Base-by-base conservation (phyloP, 2,329 filamentous ascomycete genomes). In the Moelleriella libera region DNA sequence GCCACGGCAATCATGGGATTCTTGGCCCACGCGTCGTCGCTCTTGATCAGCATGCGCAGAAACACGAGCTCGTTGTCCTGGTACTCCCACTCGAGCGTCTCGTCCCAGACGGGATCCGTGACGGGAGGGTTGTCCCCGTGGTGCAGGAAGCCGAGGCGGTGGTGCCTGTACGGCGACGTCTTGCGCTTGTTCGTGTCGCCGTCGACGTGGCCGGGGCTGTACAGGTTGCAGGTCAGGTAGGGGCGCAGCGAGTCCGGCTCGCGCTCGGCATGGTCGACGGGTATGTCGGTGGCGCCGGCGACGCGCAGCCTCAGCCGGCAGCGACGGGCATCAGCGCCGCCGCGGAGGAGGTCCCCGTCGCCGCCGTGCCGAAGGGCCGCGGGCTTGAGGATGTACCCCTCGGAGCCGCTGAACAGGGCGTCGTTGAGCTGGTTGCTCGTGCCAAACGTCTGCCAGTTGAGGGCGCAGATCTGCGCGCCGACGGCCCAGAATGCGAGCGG, bases 391-490 rank as follows among this genome's bases (percentile, higher is more conserved):
- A 84, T 73, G 55, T 76, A 84, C 6, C 81, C 81, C 30, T 78
- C 76, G 0, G 79, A 78, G 10, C 78, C 79, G 44, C 68, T 71
- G 60, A 85, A 84, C 0, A 85, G 66, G 0, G 80, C 81, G 55
- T 83, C 79, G 57, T 84, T 84, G 53, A 84, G 67, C 60, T 84
- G 81, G 65, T 81, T 80, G 55, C 72, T 72, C 6, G 74, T 72
- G 34, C 78, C 78, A 52, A 83, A 85, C 0, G 73, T 81, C 56
- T 85, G 81, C 76, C 80, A 81, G 62, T 85, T 85, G 46, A 85
- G 68, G 3, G 81, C 81, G 57, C 78, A 83, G 44, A 85, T 79
- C 55, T 85, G 81, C 2, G 80, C 80, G 1, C 81, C 81, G 4
- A 83, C 59, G 6, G 70, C 78, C 81, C 81, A 85, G 58, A 81